Evolutionary conservation across 1,284 basidiomycete genomes (phyloP).

Genomic region (Melampsora americana): DNA sequence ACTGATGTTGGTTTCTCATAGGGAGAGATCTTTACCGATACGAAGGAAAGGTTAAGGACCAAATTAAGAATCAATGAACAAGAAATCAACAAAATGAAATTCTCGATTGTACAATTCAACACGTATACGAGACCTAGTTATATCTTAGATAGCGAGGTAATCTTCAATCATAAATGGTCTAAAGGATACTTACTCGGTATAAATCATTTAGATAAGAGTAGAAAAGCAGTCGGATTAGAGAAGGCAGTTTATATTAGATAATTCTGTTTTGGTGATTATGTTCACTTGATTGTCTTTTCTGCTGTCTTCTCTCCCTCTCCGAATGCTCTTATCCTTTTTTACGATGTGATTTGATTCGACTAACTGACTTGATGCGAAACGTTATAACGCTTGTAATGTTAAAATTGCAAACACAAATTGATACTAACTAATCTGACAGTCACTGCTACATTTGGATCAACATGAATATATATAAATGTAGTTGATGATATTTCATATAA

Average conservation of each 20-base stretch:
- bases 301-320: too few relatives aligned
- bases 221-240: slow-evolving; percentile 57
- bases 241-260: slow-evolving; percentile 44
- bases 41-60: slow-evolving; percentile 85
- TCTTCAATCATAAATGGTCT: slow-evolving; percentile 94
- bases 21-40: slow-evolving; percentile 89
- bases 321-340: too few relatives aligned
- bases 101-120: slow-evolving; percentile 79
- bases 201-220: slow-evolving; percentile 91
- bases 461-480: too few relatives aligned
- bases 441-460: too few relatives aligned
- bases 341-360: too few relatives aligned
- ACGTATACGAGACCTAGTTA: slow-evolving; percentile 96
- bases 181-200: slow-evolving; percentile 90
- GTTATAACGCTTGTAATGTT: too few relatives aligned
- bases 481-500: too few relatives aligned
- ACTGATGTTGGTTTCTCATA: slow-evolving; percentile 52
- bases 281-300: neutral
- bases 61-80: slow-evolving; percentile 90
- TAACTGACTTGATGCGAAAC: too few relatives aligned
- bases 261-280: neutral
- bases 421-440: too few relatives aligned
- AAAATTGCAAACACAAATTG: too few relatives aligned
- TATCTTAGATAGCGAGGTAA: slow-evolving; percentile 93
- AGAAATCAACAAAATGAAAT: slow-evolving; percentile 90